phyloP scores from a whole-genome alignment of 306 rosid genomes.

The Crataegus laevigata region DNA sequence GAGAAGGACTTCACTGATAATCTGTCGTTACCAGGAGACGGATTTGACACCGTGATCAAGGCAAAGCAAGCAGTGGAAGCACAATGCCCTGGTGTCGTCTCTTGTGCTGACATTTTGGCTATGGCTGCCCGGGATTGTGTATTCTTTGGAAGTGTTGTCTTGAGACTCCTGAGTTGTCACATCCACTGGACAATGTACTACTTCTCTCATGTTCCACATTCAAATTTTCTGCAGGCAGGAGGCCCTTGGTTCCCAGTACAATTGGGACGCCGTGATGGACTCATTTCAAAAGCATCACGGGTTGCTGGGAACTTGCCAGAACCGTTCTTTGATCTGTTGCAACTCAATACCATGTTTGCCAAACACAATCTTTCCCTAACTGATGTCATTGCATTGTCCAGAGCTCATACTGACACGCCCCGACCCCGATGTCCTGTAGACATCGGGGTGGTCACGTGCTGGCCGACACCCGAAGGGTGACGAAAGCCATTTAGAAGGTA shows the following conservation, averaged over 20 bases:
- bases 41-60: constrained; percentile 71
- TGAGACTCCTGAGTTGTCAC: background rate
- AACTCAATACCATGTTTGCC: constrained; percentile 45
- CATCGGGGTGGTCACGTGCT: too few species aligned
- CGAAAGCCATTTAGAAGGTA: too few species aligned
- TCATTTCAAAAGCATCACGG: constrained; percentile 39
- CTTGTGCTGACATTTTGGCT: constrained; percentile 78
- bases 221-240: constrained; percentile 37
- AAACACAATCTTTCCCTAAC: constrained; percentile 37
- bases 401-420: too few species aligned
- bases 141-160: background rate
- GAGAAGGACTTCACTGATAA: constrained; percentile 63
- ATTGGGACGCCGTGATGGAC: constrained; percentile 76
- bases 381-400: constrained; percentile 73
- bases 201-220: background rate
- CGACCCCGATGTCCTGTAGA: too few species aligned
- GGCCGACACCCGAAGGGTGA: too few species aligned
- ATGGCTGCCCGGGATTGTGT: constrained; percentile 75
- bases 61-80: constrained; percentile 73
- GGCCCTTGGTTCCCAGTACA: constrained; percentile 68
- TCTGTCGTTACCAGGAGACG: constrained; percentile 79
- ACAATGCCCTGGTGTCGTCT: constrained; percentile 59
- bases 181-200: too few species aligned
- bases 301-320: constrained; percentile 56
- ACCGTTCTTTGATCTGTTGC: constrained; percentile 34